These are phyloP conservation scores for Fusarium drepaniforme DNA, from an alignment of 2,329 filamentous ascomycete species.

Conservation along the genomic window DNA sequence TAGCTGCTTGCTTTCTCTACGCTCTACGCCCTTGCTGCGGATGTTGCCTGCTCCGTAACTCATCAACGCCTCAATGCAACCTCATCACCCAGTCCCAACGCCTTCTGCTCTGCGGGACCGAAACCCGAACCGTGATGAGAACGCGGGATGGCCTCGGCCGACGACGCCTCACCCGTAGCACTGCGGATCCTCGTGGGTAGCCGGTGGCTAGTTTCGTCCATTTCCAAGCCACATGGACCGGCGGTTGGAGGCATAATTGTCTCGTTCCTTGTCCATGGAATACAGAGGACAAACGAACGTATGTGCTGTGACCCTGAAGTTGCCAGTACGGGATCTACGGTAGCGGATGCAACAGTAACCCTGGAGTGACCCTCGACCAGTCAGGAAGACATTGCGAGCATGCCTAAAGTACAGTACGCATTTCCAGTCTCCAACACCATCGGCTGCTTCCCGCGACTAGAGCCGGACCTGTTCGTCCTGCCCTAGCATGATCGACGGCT, in stretches of 20 bases:
- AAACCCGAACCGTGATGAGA: conserved; percentile 4
- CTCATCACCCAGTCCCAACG: conserved; percentile 6
- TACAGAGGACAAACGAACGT: conserved; percentile 2
- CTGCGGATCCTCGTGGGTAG: conserved; percentile 12
- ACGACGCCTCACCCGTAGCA: conserved; percentile 26
- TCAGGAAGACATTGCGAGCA: conserved; percentile 34
- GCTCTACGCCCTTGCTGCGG: conserved; percentile 9
- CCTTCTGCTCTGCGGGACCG: conserved; percentile 6
- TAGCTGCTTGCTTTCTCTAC: background rate
- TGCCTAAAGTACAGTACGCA: background rate
- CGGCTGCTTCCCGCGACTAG: background rate
- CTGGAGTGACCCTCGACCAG: background rate
- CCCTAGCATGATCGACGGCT: conserved; percentile 35
- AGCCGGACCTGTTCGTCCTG: conserved; percentile 3
- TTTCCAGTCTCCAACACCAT: background rate
- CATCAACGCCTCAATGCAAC: conserved; percentile 1
- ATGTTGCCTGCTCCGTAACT: background rate
- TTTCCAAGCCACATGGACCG: conserved; percentile 32
- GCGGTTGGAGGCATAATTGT: conserved; percentile 6
- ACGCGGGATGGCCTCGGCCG: conserved; percentile 22
- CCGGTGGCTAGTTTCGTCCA: conserved; percentile 21
- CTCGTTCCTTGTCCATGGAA: conserved; percentile 3
- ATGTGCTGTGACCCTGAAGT: conserved; percentile 6
- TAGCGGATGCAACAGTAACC: background rate
- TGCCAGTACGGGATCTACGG: conserved; percentile 4